These are phyloP conservation scores for Eimeria maxima DNA, from an alignment of 169 alveolate species.

Conservation along the genomic window DNA sequence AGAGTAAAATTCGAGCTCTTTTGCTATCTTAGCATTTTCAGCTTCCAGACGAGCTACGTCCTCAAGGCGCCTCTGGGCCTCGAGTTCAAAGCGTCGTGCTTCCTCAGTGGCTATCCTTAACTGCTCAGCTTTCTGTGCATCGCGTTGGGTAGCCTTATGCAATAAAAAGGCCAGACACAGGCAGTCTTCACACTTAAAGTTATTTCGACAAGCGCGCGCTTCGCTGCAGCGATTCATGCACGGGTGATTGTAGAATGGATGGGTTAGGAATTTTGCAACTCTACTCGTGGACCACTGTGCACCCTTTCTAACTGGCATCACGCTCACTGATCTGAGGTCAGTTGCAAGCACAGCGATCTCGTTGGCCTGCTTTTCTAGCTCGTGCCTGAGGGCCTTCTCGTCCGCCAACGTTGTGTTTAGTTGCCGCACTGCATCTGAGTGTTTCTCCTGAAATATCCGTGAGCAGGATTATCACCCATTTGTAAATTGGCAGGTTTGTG, in stretches of 20 bases:
- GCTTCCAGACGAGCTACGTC: conserved; percentile 17
- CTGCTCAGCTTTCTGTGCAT: conserved; percentile 54
- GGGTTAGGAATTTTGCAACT: neutral
- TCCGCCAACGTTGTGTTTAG: conserved; percentile 28
- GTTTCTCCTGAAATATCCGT: conserved; percentile 25
- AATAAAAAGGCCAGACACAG: neutral
- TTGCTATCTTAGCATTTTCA: conserved; percentile 46
- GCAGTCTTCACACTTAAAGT: neutral
- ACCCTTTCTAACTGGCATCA: neutral
- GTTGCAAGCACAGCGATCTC: conserved; percentile 40
- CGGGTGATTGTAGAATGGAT: neutral
- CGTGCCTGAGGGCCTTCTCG: conserved; percentile 61
- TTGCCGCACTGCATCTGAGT: conserved; percentile 5
- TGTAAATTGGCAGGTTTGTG: neutral
- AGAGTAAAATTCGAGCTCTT: conserved; percentile 34
- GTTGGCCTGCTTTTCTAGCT: conserved; percentile 62
- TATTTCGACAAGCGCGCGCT: neutral
- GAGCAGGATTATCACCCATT: neutral
- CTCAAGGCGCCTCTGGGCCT: conserved; percentile 22
- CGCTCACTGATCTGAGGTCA: conserved; percentile 42
- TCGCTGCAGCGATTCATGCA: neutral
- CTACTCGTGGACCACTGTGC: neutral
- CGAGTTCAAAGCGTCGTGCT: conserved; percentile 19
- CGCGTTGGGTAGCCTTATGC: conserved; percentile 61
- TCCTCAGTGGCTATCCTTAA: conserved; percentile 19